These are phyloP conservation scores for Lentinula guzmanii DNA, from an alignment of 768 basidiomycete genomes.

Conservation along the genomic window DNA sequence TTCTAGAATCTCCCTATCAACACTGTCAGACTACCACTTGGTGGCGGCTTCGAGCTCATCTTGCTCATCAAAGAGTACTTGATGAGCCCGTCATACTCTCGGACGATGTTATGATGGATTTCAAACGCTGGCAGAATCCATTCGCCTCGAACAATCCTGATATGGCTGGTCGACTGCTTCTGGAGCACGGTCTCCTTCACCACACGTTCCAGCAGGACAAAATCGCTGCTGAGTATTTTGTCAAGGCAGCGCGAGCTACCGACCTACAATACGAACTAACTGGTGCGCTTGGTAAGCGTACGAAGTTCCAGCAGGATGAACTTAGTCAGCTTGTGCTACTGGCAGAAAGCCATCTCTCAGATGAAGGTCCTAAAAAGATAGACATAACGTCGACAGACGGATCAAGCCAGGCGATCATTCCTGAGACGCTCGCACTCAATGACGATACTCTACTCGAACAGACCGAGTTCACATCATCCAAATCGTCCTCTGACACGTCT, in stretches of 20 bases:
- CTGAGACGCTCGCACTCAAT: conserved; percentile 81
- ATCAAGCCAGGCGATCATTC: conserved; percentile 33
- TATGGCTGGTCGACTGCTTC: conserved; percentile 56
- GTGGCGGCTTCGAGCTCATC: conserved; percentile 78
- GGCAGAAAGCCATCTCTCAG: conserved; percentile 69
- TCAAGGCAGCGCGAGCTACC: conserved; percentile 69
- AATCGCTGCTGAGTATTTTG: conserved; percentile 69
- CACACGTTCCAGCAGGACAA: conserved; percentile 76
- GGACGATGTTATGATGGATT: conserved; percentile 29
- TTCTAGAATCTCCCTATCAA: conserved; percentile 49
- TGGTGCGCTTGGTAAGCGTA: conserved; percentile 88
- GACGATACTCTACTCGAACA: conserved; percentile 96
- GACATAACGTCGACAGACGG: conserved; percentile 5
- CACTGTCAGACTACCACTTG: conserved; percentile 52
- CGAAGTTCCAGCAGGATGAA: conserved; percentile 86
- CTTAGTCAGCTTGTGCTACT: conserved; percentile 89
- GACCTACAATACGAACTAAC: conserved; percentile 87
- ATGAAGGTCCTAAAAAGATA: conserved; percentile 17
- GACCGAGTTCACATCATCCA: conserved; percentile 83
- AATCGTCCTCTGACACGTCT: conserved; percentile 31
- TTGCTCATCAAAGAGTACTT: conserved; percentile 73
- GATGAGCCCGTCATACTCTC: conserved; percentile 75
- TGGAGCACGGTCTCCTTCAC: conserved; percentile 78
- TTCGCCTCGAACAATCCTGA: conserved; percentile 49
- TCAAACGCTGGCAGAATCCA: conserved; percentile 32